Percentiles rank a stretch among this genome's conserved stretches.
These are phyloP conservation scores for Nannizziopsis arthrosporioides DNA, from an alignment of 2,329 filamentous ascomycete genomes.

Conservation along the genomic window DNA sequence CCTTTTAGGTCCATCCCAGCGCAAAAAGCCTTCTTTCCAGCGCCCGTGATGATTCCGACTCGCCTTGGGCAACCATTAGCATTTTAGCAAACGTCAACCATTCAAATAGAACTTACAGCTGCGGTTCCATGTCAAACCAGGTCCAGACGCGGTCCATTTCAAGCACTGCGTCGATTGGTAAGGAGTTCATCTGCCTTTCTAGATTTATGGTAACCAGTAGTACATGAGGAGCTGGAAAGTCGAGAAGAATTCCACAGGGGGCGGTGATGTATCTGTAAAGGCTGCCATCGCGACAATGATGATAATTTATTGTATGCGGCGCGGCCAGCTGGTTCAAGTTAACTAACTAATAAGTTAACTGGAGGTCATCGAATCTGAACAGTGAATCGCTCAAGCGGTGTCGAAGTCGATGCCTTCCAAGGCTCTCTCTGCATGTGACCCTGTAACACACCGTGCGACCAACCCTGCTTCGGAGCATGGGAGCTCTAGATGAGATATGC, in stretches of 20 bases:
- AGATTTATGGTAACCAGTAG: slow-evolving; percentile 37
- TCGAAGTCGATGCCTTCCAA: too few relatives aligned
- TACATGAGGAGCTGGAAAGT: slow-evolving; percentile 31
- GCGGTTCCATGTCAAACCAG: slow-evolving; percentile 34
- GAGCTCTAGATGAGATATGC: too few relatives aligned
- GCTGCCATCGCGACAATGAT: slow-evolving; percentile 3
- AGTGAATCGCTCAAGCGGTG: too few relatives aligned
- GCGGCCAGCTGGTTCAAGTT: not conserved
- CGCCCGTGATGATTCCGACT: slow-evolving; percentile 34
- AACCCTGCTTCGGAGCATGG: too few relatives aligned
- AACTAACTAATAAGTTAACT: too few relatives aligned
- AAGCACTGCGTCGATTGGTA: slow-evolving; percentile 28
- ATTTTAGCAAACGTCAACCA: not conserved
- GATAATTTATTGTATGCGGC: not conserved
- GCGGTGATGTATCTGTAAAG: slow-evolving; percentile 10
- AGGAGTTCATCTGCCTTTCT: slow-evolving; percentile 31
- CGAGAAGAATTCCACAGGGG: slow-evolving; percentile 12
- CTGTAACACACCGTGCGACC: too few relatives aligned
- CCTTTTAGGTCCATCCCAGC: slow-evolving; percentile 37
- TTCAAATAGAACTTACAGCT: slow-evolving; percentile 19
- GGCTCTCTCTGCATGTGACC: too few relatives aligned
- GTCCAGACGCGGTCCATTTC: slow-evolving; percentile 30
- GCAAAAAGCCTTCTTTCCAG: slow-evolving; percentile 35
- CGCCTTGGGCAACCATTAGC: slow-evolving; percentile 28
- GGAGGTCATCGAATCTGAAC: too few relatives aligned